Evolutionary conservation across 192 early-diverging fungal species (phyloP).

Genomic region (Coemansia sp.): DNA sequence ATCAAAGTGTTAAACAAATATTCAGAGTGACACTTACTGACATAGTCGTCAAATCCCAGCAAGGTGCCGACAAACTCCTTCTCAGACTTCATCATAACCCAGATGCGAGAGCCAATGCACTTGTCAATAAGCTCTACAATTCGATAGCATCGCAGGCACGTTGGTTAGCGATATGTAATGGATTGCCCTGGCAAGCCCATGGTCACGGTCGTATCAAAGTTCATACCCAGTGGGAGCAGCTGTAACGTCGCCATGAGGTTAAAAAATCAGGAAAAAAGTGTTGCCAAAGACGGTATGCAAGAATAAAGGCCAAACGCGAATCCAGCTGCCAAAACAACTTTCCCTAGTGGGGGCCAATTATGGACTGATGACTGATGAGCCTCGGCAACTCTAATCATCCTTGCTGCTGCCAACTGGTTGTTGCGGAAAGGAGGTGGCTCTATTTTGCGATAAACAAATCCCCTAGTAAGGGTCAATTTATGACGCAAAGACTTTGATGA

Average conservation of each 20-base stretch:
- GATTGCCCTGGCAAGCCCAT: not conserved
- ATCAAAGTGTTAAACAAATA: not conserved
- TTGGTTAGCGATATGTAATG: not conserved
- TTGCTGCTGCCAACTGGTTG: too few relatives aligned
- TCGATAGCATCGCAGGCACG: not conserved
- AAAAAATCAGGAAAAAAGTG: not conserved
- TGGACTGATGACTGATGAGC: too few relatives aligned
- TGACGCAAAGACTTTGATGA: too few relatives aligned
- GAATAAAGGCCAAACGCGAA: not conserved
- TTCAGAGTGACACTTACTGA: conserved; percentile 60
- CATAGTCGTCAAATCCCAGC: conserved; percentile 98
- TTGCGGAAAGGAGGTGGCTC: too few relatives aligned
- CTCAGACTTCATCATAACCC: conserved; percentile 97
- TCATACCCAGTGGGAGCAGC: conserved; percentile 54
- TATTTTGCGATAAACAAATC: too few relatives aligned
- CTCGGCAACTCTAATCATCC: too few relatives aligned
- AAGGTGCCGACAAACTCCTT: conserved; percentile 97
- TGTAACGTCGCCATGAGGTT: conserved; percentile 43
- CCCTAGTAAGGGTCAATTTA: too few relatives aligned
- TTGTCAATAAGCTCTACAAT: conserved; percentile 91
- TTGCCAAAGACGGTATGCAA: not conserved
- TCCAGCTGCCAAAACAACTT: too few relatives aligned
- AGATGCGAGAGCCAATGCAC: conserved; percentile 95
- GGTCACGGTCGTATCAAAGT: not conserved
- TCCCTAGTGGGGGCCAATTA: too few relatives aligned